A percentile compares a stretch with the other conserved stretches of the same genome.
Evolutionary conservation across 2,329 filamentous ascomycete genomes (phyloP).

Genomic region (Pyricularia sp.): DNA sequence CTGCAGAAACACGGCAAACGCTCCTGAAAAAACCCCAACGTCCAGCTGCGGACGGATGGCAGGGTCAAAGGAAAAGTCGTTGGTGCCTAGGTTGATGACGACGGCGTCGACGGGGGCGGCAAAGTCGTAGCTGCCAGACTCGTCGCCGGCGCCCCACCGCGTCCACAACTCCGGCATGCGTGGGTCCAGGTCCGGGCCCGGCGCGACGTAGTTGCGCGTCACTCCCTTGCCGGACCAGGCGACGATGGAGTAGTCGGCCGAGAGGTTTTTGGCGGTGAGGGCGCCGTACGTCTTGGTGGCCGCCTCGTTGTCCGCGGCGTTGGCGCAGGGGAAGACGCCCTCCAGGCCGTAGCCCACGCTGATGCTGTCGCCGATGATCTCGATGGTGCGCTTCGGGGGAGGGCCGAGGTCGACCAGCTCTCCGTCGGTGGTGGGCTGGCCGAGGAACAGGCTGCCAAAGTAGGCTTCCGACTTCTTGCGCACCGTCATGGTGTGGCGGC

Average conservation of each 20-base stretch:
- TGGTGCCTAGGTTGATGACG: slow-evolving; percentile 34
- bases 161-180: slow-evolving; percentile 30
- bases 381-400: slow-evolving; percentile 24
- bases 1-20: slow-evolving; percentile 21
- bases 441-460: slow-evolving; percentile 23
- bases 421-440: slow-evolving; percentile 13
- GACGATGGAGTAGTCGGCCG: slow-evolving; percentile 31
- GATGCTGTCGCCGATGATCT: slow-evolving; percentile 35
- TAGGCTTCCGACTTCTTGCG: slow-evolving; percentile 27
- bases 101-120: slow-evolving; percentile 24
- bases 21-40: slow-evolving; percentile 16
- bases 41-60: slow-evolving; percentile 19
- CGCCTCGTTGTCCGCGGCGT: slow-evolving; percentile 27
- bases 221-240: slow-evolving; percentile 35
- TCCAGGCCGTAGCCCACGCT: slow-evolving; percentile 33
- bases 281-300: slow-evolving; percentile 32
- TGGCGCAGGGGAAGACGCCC: slow-evolving; percentile 26
- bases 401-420: background rate
- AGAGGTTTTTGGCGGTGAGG: slow-evolving; percentile 27
- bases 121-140: slow-evolving; percentile 26
- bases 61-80: slow-evolving; percentile 28
- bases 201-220: slow-evolving; percentile 25
- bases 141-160: slow-evolving; percentile 30
- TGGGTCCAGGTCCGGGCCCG: slow-evolving; percentile 19
- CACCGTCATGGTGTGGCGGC: slow-evolving; percentile 25